A percentile compares a stretch with the other conserved stretches of the same genome.
phyloP scores from a whole-genome alignment of 2,329 filamentous ascomycete species.

The Trichophyton rubrum region DNA sequence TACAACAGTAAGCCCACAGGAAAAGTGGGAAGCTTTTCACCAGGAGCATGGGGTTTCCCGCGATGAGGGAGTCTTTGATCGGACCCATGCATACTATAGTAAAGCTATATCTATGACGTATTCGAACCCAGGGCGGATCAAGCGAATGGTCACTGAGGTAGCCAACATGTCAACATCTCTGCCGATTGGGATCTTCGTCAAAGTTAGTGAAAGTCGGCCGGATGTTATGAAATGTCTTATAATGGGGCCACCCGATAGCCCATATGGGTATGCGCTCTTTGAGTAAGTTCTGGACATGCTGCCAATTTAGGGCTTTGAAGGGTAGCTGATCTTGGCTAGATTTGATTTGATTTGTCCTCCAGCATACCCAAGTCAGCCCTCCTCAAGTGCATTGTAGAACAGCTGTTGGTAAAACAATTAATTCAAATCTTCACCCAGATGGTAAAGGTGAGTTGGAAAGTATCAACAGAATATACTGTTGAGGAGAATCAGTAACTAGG shows the following conservation, averaged over 20 bases:
- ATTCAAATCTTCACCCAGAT: constrained; percentile 41
- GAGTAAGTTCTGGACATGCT: constrained; percentile 22
- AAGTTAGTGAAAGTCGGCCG: constrained; percentile 33
- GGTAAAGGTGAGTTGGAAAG: constrained; percentile 32
- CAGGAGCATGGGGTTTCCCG: constrained; percentile 23
- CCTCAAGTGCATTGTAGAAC: constrained; percentile 36
- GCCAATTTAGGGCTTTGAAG: too few relatives aligned
- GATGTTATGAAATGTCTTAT: constrained; percentile 43
- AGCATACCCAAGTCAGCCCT: constrained; percentile 34
- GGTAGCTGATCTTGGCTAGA: constrained; percentile 5
- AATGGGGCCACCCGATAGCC: constrained; percentile 38
- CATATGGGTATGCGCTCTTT: constrained; percentile 44
- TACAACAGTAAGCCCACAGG: constrained; percentile 10
- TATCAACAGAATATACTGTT: neutral
- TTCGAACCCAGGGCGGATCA: constrained; percentile 34
- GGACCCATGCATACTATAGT: constrained; percentile 16
- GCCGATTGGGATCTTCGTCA: constrained; percentile 41
- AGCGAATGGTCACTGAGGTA: constrained; percentile 36
- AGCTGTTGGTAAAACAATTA: constrained; percentile 34
- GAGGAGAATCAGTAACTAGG: neutral
- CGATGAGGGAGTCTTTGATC: constrained; percentile 27
- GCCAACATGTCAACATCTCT: constrained; percentile 35
- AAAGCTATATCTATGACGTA: constrained; percentile 10
- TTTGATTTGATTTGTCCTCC: constrained; percentile 39
- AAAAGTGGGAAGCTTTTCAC: constrained; percentile 22